A percentile compares a stretch with the other conserved stretches of the same genome.
Conservation (phyloP, 2,329 filamentous ascomycete species). For the Colletotrichum trifolii region DNA sequence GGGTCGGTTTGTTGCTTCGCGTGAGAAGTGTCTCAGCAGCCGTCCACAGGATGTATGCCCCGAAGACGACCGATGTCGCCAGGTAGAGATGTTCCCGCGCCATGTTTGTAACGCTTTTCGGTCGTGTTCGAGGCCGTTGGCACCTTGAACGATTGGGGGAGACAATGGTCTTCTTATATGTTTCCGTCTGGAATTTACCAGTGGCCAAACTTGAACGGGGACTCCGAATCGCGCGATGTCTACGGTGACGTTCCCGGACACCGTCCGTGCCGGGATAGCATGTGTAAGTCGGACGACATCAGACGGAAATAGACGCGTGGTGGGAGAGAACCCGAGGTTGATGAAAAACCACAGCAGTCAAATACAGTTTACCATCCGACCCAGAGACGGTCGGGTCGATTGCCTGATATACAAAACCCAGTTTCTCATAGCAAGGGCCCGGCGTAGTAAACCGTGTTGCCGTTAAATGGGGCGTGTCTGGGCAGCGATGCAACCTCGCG, state of each 20-base stretch:
- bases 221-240: slow-evolving; percentile 1
- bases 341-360: no score
- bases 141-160: not conserved
- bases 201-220: not conserved
- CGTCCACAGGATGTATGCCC: slow-evolving; percentile 28
- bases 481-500: no score
- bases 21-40: slow-evolving; percentile 14
- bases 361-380: no score
- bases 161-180: not conserved
- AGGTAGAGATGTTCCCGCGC: slow-evolving; percentile 29
- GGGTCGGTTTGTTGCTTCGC: not conserved
- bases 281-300: slow-evolving; percentile 3
- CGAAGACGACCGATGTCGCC: slow-evolving; percentile 12
- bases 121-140: not conserved
- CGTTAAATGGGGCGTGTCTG: no score
- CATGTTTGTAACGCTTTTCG: slow-evolving; percentile 7
- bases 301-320: not conserved
- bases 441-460: no score
- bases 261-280: slow-evolving; percentile 14
- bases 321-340: no score
- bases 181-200: not conserved
- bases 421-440: no score
- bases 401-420: no score
- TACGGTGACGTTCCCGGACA: slow-evolving; percentile 16
- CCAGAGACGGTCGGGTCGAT: no score